Evolutionary conservation across 495 filamentous ascomycete genomes (phyloP).

Genomic region (Polyplosphaeria fusca): DNA sequence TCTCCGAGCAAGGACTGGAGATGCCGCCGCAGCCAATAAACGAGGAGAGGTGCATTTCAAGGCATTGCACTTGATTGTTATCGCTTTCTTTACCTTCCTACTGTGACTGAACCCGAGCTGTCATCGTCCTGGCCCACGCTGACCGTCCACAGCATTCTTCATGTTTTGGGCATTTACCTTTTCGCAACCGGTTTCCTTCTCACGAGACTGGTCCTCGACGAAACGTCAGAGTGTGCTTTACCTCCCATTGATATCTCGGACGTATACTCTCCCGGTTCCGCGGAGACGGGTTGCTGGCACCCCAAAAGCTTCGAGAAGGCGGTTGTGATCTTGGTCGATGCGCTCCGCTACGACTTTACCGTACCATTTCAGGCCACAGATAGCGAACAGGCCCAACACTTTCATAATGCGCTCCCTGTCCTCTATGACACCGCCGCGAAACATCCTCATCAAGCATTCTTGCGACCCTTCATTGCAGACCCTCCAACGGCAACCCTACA

Average conservation of each 20-base stretch:
- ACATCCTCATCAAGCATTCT: constrained; percentile 74
- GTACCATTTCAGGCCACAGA: constrained; percentile 64
- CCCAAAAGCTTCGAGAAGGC: constrained; percentile 88
- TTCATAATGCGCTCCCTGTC: constrained; percentile 82
- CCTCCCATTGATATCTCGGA: constrained; percentile 58
- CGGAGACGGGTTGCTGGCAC: constrained; percentile 84
- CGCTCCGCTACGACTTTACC: constrained; percentile 94
- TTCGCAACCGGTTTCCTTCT: constrained; percentile 97
- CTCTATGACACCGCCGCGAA: constrained; percentile 75
- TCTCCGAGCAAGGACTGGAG: constrained; percentile 17
- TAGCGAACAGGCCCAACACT: constrained; percentile 59
- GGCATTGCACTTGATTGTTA: constrained; percentile 49
- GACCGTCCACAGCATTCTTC: constrained; percentile 72
- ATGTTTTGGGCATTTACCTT: constrained; percentile 77
- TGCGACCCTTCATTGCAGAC: constrained; percentile 95
- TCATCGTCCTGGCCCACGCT: neutral
- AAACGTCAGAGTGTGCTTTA: constrained; percentile 75
- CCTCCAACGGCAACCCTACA: constrained; percentile 93
- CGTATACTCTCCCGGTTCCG: constrained; percentile 47
- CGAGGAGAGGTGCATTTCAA: constrained; percentile 51
- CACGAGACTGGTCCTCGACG: constrained; percentile 82
- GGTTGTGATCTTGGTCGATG: constrained; percentile 87
- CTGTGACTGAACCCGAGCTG: no score
- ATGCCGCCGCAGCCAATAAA: constrained; percentile 37
- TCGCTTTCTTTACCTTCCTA: constrained; percentile 52